phyloP scores from a whole-genome alignment of 2,329 filamentous ascomycete genomes.

The Aspergillus fischeri region DNA sequence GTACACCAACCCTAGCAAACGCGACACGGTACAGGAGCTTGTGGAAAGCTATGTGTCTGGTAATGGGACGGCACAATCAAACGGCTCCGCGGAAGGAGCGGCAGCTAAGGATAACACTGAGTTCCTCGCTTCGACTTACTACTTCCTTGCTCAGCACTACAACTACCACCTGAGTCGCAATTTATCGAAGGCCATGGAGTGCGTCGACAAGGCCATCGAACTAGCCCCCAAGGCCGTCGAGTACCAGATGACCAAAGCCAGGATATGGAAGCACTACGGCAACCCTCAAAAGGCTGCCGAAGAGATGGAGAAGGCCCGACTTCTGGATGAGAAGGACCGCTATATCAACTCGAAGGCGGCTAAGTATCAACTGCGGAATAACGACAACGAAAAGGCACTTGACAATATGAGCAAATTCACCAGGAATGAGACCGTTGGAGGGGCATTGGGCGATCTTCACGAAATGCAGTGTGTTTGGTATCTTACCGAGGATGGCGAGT shows the following conservation, averaged over 20 bases:
- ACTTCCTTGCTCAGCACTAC: slow-evolving; percentile 95
- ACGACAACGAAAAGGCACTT: slow-evolving; percentile 81
- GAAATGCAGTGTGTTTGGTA: slow-evolving; percentile 99
- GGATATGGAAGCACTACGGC: slow-evolving; percentile 88
- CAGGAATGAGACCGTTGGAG: slow-evolving; percentile 79
- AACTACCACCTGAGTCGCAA: slow-evolving; percentile 87
- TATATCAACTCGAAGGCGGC: slow-evolving; percentile 98
- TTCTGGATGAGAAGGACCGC: slow-evolving; percentile 82
- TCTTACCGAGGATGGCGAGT: slow-evolving; percentile 89
- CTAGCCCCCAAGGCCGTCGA: slow-evolving; percentile 78
- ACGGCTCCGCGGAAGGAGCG: slow-evolving; percentile 45
- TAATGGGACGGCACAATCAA: slow-evolving; percentile 43
- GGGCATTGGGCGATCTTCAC: slow-evolving; percentile 82
- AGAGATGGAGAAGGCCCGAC: slow-evolving; percentile 81
- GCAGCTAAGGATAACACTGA: slow-evolving; percentile 50
- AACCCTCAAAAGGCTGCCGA: slow-evolving; percentile 75
- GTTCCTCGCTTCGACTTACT: slow-evolving; percentile 76
- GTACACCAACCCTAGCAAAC: slow-evolving; percentile 75
- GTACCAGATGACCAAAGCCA: slow-evolving; percentile 90
- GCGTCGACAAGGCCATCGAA: slow-evolving; percentile 77
- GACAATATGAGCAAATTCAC: slow-evolving; percentile 93
- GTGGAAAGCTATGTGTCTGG: slow-evolving; percentile 73
- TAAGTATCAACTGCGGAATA: slow-evolving; percentile 92
- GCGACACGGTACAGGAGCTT: slow-evolving; percentile 67
- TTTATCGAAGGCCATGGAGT: slow-evolving; percentile 73